Evolutionary conservation across 2,329 filamentous ascomycete species (phyloP), one percentile per base, ranked within the genome.

Genomic region (Microthyrium microscopicum): DNA sequence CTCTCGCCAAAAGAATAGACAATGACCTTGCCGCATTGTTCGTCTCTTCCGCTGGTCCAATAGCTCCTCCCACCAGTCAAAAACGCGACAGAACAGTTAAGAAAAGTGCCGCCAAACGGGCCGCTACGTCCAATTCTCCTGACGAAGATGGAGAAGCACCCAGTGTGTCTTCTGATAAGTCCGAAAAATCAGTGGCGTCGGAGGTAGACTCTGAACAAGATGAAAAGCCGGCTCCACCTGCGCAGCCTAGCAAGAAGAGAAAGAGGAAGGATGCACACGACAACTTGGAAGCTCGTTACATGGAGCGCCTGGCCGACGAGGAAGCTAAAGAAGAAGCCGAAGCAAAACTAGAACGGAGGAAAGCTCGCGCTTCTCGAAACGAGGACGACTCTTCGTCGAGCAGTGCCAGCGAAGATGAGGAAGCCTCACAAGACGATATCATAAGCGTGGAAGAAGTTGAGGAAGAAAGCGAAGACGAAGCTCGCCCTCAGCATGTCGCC

Each of bases 231-330:
- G n/a, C n/a, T n/a, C n/a, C n/a, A n/a, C n/a, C n/a, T n/a, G 46
- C 12, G 49, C 48, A 12, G 42, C 35, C 3, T 12, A 25, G 40
- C 31, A 53, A 53, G 36, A 58, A 57, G 46, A 49, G 55, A 35
- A 58, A 57, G 40, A 64, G 76, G 37, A 73, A 58, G 33, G 49
- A 63, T 36, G 66, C 77, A 20, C 69, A 76, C 8, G 68, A 81
- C 17, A 72, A 80, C 36, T 55, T 84, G 2, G 79, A 84, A 47
- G 68, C 64, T 36, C 70, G 68, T 32, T 84, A 85, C 45, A 60
- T 87, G 56, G 60, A 67, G 35, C 73, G 73, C 41, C 53, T 85
- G 20, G 66, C 62, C 11, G 53, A 53, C 4, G 60, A 64, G 37
- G 60, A 63, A 38, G 47, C 44, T 31, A 56, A 50, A 35, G 55